Base-by-base conservation (phyloP, 139 green algal species). In the Volvox africanus region DNA sequence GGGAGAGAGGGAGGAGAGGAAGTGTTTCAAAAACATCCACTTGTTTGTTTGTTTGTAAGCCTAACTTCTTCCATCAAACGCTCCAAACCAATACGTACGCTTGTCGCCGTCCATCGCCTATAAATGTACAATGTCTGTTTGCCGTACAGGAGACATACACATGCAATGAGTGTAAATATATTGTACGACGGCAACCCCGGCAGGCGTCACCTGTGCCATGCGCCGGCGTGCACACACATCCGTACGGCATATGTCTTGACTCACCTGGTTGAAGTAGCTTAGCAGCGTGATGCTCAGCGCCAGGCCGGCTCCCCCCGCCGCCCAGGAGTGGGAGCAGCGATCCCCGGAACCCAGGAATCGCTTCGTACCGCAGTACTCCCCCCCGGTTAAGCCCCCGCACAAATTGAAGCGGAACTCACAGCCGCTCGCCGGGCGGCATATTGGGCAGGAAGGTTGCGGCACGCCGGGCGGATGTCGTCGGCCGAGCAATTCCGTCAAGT, bases 381-480 rank as follows among this genome's bases (percentile, higher is more conserved):
- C 73, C 30, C 86, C 86, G 44, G 30, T 33, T n/a, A 90, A 55
- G 0, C 86, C 86, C 12, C 2, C 21, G 50, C 86, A 90, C 69
- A 75, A 5, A 30, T 90, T 75, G 73, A 90, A 90, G 1, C 86
- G 71, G 69, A 84, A 90, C 69, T 90, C 86, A 44, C 86, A 90
- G 73, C 86, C 86, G 13, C 22, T 18, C 26, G 86, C 71, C 35
- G 86, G 86, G 0, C 86, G 86, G 33, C 86, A 90, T 44, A 90
- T 44, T 21, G 86, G 86, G 44, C 86, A 90, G 18, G 21, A 50
- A 32, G 86, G 50, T 32, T 61, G 73, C 50, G 86, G 86, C 50
- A 76, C 21, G 21, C 73, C 26, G 0, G 86, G 86, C 50, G 86
- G 86, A 19, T 36, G 71, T 30, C 55, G 50, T n/a, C 86, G 86